Evolutionary conservation across 2,329 filamentous ascomycete species (phyloP).

Genomic region (Rutstroemia sp.): DNA sequence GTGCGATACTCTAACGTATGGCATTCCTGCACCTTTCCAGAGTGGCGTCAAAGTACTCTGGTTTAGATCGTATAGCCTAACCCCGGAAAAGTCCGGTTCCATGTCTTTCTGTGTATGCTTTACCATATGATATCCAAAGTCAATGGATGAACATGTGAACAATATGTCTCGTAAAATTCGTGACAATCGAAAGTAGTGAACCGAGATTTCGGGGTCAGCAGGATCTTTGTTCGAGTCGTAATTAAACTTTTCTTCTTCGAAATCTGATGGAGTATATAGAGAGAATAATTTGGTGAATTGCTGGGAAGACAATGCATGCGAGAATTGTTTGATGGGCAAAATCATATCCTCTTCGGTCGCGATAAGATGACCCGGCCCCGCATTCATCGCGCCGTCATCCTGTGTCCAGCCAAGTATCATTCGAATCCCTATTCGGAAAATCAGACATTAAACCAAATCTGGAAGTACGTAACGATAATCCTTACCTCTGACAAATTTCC

Average conservation of each 20-base stretch:
- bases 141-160: conserved; percentile 4
- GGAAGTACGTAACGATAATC: no score
- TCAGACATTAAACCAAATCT: background rate
- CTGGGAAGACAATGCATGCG: background rate
- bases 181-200: background rate
- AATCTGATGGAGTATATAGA: background rate
- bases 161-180: background rate
- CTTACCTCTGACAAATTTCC: conserved; percentile 2
- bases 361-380: background rate
- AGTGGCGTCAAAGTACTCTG: conserved; percentile 6
- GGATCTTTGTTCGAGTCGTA: background rate
- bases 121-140: background rate
- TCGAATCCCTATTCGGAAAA: background rate
- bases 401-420: conserved; percentile 6
- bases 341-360: background rate
- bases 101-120: background rate
- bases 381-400: conserved; percentile 9
- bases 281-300: background rate
- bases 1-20: conserved; percentile 6
- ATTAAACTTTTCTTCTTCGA: background rate
- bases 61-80: background rate
- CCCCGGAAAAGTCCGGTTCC: background rate
- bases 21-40: conserved; percentile 6
- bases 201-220: background rate
- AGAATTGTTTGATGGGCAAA: background rate